Evolutionary conservation across 1,284 basidiomycete genomes (phyloP), one percentile per base, ranked within the genome.

Genomic region (Rhodotorula sp.): DNA sequence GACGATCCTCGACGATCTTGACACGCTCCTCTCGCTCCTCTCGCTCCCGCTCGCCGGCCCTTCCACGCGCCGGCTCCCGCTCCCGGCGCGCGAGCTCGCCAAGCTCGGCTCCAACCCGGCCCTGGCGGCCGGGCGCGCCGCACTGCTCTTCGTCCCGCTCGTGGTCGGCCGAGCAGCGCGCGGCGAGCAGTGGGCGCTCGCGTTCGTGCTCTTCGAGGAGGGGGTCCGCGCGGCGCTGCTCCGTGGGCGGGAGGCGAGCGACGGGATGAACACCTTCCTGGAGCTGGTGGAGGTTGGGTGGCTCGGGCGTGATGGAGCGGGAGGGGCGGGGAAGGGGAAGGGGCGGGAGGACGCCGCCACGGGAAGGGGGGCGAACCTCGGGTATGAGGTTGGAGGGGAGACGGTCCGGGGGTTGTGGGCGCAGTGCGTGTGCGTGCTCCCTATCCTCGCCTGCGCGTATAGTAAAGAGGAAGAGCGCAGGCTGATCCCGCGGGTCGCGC

Each of bases 281-380:
- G 82, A 86, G 41, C 86, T 92, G 84, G 85, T 87, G 67, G 90
- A 91, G 78, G 88, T 91, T 65, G 90, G 87, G 3, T 92, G 90
- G 90, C 81, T 92, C 55, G 88, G 91, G 73, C 85, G 84, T 86
- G 70, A 27, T 29, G 50, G 29, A 64, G 68, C 34, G 53, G 61
- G 51, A 50, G 58, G n/a, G 27, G 57, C 29, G 54, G 44, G 7
- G 29, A 46, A 12, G 29, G 53, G n/a, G 44, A 27, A 48, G 36
- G 50, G 34, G 79, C 85, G 85, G 75, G 84, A 84, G 22, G 39
- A 4, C 5, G 39, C n/a, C 2, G 29, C 12, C 21, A 27, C 9
- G 25, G 53, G 13, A 15, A 44, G 32, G 25, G 53, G 29, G 7
- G 25, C 53, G 21, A 55, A 63, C 84, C 82, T 57, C 80, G 83